Percentiles rank a stretch among this genome's conserved stretches.
Conservation (phyloP, 2,329 filamentous ascomycete genomes). For the Colletotrichum sp. region DNA sequence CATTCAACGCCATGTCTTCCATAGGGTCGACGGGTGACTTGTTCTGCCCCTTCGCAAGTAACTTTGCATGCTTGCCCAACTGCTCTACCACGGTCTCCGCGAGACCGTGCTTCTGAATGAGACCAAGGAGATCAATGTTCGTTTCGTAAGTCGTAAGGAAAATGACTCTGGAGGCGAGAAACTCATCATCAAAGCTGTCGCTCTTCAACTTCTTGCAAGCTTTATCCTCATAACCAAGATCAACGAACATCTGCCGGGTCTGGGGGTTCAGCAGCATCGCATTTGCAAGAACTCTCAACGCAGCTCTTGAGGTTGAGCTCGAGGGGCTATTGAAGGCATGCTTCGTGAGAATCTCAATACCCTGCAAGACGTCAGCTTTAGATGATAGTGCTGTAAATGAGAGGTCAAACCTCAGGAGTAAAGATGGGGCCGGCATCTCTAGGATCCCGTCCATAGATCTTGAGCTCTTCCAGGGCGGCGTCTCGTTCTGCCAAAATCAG, state of each 20-base stretch:
- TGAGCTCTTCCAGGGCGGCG: slow-evolving; percentile 70
- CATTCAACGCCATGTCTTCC: slow-evolving; percentile 79
- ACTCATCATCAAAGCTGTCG: slow-evolving; percentile 83
- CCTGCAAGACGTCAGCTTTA: slow-evolving; percentile 52
- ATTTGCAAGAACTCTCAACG: slow-evolving; percentile 84
- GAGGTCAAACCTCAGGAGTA: slow-evolving; percentile 67
- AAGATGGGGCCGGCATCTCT: slow-evolving; percentile 82
- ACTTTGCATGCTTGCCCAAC: slow-evolving; percentile 70
- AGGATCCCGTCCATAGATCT: slow-evolving; percentile 77
- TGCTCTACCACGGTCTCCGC: slow-evolving; percentile 74
- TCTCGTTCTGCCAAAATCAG: slow-evolving; percentile 60
- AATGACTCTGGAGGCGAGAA: slow-evolving; percentile 78
- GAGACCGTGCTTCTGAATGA: slow-evolving; percentile 71
- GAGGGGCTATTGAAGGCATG: slow-evolving; percentile 76
- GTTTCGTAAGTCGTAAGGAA: slow-evolving; percentile 83
- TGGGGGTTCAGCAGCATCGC: slow-evolving; percentile 73
- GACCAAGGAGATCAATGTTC: slow-evolving; percentile 66
- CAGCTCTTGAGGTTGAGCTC: slow-evolving; percentile 72
- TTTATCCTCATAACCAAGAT: slow-evolving; percentile 70
- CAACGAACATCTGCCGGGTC: slow-evolving; percentile 75
- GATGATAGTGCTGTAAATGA: not conserved
- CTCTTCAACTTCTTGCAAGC: slow-evolving; percentile 75
- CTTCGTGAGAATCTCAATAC: slow-evolving; percentile 72
- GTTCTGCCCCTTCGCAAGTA: slow-evolving; percentile 28
- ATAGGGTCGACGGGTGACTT: slow-evolving; percentile 56